phyloP scores from a whole-genome alignment of 306 rosid genomes.

The Castanospermum australe region DNA sequence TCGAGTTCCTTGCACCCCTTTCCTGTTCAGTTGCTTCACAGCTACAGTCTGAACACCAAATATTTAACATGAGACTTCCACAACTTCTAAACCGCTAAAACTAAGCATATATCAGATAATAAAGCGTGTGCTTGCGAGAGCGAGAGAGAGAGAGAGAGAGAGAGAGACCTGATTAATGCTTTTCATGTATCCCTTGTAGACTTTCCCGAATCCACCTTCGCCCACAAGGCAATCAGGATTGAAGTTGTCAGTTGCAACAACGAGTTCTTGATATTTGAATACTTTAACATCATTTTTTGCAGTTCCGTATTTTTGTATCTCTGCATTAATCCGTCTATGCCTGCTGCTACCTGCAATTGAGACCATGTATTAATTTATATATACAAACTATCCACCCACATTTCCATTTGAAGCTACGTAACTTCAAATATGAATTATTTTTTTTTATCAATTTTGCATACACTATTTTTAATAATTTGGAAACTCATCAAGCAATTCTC shows the following conservation, averaged over 20 bases:
- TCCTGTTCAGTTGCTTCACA: constrained; percentile 57
- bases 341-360: constrained; percentile 62
- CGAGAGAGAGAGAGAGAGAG: background rate
- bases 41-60: constrained; percentile 56
- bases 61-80: constrained; percentile 3
- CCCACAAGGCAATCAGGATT: constrained; percentile 40
- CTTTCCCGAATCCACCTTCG: constrained; percentile 72
- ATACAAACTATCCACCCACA: constrained; percentile 11
- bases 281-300: constrained; percentile 36
- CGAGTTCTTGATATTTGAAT: constrained; percentile 42
- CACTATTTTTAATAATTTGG: background rate
- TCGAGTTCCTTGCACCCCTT: constrained; percentile 66
- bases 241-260: constrained; percentile 50
- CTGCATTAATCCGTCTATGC: constrained; percentile 36
- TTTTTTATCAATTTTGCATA: background rate
- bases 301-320: constrained; percentile 49
- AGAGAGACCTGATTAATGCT: constrained; percentile 38
- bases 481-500: background rate
- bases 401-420: background rate
- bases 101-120: background rate
- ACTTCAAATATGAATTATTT: background rate
- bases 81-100: background rate
- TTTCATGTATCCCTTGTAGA: constrained; percentile 56
- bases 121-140: background rate
- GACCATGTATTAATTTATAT: background rate